Evolutionary conservation across 1,139 yeast species (phyloP).

Genomic region (Magnusiomyces sp.): DNA sequence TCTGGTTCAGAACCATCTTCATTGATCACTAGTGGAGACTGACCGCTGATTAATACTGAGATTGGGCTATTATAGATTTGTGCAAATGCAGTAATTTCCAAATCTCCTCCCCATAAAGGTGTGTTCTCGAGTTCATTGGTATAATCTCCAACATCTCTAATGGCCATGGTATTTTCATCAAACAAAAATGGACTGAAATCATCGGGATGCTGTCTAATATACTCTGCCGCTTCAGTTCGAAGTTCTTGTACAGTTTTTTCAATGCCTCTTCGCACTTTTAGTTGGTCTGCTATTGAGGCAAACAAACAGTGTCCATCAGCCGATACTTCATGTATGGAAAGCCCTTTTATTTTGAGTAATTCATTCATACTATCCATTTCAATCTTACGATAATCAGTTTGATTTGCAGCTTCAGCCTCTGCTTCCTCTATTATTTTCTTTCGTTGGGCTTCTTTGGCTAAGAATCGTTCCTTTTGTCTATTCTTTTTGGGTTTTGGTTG

Average conservation of each 20-base stretch:
- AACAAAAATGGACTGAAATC: slow-evolving; percentile 75
- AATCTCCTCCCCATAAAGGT: slow-evolving; percentile 94
- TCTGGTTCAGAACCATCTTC: slow-evolving; percentile 41
- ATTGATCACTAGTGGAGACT: slow-evolving; percentile 52
- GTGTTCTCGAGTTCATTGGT: slow-evolving; percentile 59
- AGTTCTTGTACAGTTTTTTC: slow-evolving; percentile 43
- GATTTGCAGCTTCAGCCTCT: slow-evolving; percentile 52
- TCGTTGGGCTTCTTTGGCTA: slow-evolving; percentile 63
- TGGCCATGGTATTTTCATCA: slow-evolving; percentile 59
- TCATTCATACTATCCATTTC: slow-evolving; percentile 59
- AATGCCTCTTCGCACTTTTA: slow-evolving; percentile 43
- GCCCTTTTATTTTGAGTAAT: slow-evolving; percentile 41
- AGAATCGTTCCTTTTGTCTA: slow-evolving; percentile 76
- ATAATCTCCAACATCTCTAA: slow-evolving; percentile 62
- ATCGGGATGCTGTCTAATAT: slow-evolving; percentile 55
- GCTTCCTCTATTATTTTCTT: slow-evolving; percentile 62
- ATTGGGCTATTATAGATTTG: slow-evolving; percentile 61
- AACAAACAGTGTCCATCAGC: slow-evolving; percentile 96
- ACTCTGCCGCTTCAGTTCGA: slow-evolving; percentile 56
- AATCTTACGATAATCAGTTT: slow-evolving; percentile 59
- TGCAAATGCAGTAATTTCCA: slow-evolving; percentile 78
- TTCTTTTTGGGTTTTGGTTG: slow-evolving; percentile 42
- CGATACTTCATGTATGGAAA: slow-evolving; percentile 47
- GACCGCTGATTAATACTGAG: slow-evolving; percentile 69
- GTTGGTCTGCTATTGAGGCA: slow-evolving; percentile 76